phyloP scores from a whole-genome alignment of 2,329 filamentous ascomycete genomes.

The Ophiocordyceps camponoti-saundersi region DNA sequence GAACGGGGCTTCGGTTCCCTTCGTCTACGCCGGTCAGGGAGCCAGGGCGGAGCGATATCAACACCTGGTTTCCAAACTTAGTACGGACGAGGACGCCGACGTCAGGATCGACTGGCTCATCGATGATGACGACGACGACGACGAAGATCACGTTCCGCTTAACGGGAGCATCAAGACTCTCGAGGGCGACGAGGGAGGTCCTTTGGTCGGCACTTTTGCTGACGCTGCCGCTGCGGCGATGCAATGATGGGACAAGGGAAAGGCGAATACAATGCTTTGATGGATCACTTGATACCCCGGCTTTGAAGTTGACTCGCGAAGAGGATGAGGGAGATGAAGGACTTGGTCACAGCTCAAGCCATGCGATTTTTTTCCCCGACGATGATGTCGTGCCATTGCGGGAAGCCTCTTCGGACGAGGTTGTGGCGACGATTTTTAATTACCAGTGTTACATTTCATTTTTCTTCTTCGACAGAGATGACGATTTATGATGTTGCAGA shows the following conservation, averaged over 20 bases:
- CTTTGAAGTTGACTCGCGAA: too few species aligned
- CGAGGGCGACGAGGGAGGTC: conserved; percentile 17
- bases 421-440: too few species aligned
- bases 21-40: conserved; percentile 36
- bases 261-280: background rate
- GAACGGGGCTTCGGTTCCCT: conserved; percentile 19
- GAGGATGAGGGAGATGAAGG: too few species aligned
- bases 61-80: conserved; percentile 42
- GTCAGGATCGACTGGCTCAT: conserved; percentile 38
- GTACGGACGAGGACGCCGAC: conserved; percentile 25
- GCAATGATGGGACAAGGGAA: conserved; percentile 11
- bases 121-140: conserved; percentile 34
- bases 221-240: conserved; percentile 36
- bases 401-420: too few species aligned
- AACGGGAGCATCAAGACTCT: conserved; percentile 12
- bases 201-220: conserved; percentile 42
- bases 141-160: conserved; percentile 24
- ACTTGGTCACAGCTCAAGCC: too few species aligned
- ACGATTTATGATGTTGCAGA: too few species aligned
- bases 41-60: conserved; percentile 41
- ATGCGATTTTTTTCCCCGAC: too few species aligned
- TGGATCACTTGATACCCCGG: too few species aligned
- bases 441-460: too few species aligned
- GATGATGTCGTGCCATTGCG: too few species aligned
- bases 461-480: too few species aligned